Evolutionary conservation across 306 rosid species (phyloP), one percentile per base, ranked within the genome.

Genomic region (Acacia crassicarpa): DNA sequence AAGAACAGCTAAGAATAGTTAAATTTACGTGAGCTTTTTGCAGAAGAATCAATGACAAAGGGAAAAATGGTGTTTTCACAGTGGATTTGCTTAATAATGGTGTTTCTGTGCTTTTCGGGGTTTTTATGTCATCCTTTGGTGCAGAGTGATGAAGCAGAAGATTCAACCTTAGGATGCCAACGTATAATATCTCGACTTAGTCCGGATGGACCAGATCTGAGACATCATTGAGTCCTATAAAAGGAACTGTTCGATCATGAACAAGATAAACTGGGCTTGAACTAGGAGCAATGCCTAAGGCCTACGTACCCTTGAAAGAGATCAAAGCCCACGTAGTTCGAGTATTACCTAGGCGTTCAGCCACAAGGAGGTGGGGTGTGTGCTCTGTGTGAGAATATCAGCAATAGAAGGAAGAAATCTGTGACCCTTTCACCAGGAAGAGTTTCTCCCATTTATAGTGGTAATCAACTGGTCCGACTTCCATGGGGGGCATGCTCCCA

Each of bases 201-300:
- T 41, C 85, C 85, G 0, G 65, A 32, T 0, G 85, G 88, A 38
- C 88, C 88, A 66, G 85, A 81, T 15, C 85, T 83, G 14, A 77
- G 30, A 43, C 88, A 85, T n/a, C 85, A 85, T 45, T 85, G 76
- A 61, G 11, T 61, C 67, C 35, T 4, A 4, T 20, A 1, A 25
- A 23, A 61, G 35, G 67, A 33, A 61, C 8, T 16, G 23, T 32
- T 66, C n/a, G n/a, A n/a, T n/a, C n/a, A n/a, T n/a, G n/a, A n/a
- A n/a, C n/a, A n/a, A n/a, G n/a, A n/a, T n/a, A n/a, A n/a, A n/a
- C n/a, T n/a, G n/a, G n/a, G n/a, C n/a, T n/a, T n/a, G n/a, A n/a
- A n/a, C n/a, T n/a, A n/a, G n/a, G n/a, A n/a, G n/a, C n/a, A n/a
- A n/a, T n/a, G n/a, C n/a, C n/a, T n/a, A n/a, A n/a, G n/a, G n/a